Evolutionary conservation across 768 basidiomycete genomes (phyloP).

Genomic region (Suillus placidus): DNA sequence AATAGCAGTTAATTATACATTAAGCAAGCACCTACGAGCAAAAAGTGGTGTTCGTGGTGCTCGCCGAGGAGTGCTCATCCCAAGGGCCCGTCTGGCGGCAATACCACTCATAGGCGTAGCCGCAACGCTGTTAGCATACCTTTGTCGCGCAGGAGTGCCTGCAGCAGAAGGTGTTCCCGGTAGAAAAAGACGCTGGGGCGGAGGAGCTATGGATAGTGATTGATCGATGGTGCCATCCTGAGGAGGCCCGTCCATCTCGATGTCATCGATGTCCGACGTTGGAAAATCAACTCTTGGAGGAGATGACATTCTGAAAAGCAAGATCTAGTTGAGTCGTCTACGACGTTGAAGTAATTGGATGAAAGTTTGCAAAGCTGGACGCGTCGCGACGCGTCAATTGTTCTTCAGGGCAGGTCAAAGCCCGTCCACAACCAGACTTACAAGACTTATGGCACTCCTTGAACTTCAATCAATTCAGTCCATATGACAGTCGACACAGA

Average conservation of each 20-base stretch:
- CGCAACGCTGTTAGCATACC: conserved; percentile 38
- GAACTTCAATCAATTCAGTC: not conserved
- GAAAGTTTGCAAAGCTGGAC: conserved; percentile 26
- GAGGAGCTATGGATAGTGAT: conserved; percentile 45
- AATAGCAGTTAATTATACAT: not conserved
- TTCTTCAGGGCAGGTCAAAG: conserved; percentile 49
- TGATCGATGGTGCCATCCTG: conserved; percentile 26
- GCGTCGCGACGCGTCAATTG: conserved; percentile 60
- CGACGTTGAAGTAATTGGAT: conserved; percentile 15
- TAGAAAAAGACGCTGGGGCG: conserved; percentile 53
- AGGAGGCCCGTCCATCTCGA: conserved; percentile 50
- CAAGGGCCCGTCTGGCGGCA: conserved; percentile 56
- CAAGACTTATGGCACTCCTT: not conserved
- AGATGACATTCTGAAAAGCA: conserved; percentile 53
- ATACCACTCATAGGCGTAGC: conserved; percentile 48
- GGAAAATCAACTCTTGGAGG: conserved; percentile 68
- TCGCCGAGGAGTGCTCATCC: conserved; percentile 56
- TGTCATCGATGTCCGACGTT: conserved; percentile 56
- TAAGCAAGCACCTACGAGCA: conserved; percentile 41
- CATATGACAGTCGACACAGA: conserved; percentile 19
- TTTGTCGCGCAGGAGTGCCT: conserved; percentile 51
- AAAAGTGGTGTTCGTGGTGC: conserved; percentile 47
- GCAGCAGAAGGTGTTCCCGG: conserved; percentile 54
- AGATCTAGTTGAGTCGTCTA: not conserved
- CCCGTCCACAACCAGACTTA: conserved; percentile 13